Conservation (phyloP, 257 asterid genomes). For the Solanum pennellii region DNA sequence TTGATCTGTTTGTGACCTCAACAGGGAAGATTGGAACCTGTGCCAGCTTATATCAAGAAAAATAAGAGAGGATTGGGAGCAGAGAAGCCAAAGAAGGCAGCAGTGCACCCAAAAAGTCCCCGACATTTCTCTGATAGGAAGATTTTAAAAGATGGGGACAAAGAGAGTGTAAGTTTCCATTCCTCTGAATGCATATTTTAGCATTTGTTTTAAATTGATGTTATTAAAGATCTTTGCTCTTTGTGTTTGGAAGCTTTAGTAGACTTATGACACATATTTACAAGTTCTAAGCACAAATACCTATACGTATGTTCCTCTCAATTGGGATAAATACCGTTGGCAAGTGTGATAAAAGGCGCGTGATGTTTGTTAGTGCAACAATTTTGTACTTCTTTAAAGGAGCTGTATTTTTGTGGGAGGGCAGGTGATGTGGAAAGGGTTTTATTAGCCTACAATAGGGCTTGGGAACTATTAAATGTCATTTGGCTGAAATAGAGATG, state of each 20-base stretch:
- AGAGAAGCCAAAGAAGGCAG: conserved; percentile 36
- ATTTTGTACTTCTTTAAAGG: not conserved
- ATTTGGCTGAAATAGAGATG: not conserved
- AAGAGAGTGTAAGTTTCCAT: conserved; percentile 25
- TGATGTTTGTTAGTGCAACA: not conserved
- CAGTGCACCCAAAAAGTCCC: conserved; percentile 4
- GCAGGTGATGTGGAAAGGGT: not conserved
- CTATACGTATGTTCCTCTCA: not conserved
- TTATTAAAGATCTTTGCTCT: not conserved
- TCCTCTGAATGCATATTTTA: not conserved
- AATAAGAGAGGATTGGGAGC: conserved; percentile 89
- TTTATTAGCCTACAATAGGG: not conserved
- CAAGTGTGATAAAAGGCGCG: not conserved
- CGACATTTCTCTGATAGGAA: not conserved
- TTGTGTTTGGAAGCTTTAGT: not conserved
- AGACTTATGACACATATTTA: not conserved
- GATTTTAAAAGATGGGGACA: conserved; percentile 3
- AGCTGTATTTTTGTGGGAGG: not conserved
- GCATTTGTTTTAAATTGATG: not conserved
- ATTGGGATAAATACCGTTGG: not conserved
- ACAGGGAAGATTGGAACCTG: conserved; percentile 93
- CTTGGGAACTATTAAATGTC: not conserved
- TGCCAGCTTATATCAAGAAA: conserved; percentile 51
- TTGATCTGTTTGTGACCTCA: not conserved
- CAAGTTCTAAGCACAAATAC: not conserved